phyloP scores from a whole-genome alignment of 352 stramenopile species.

The Phytophthora syringae region DNA sequence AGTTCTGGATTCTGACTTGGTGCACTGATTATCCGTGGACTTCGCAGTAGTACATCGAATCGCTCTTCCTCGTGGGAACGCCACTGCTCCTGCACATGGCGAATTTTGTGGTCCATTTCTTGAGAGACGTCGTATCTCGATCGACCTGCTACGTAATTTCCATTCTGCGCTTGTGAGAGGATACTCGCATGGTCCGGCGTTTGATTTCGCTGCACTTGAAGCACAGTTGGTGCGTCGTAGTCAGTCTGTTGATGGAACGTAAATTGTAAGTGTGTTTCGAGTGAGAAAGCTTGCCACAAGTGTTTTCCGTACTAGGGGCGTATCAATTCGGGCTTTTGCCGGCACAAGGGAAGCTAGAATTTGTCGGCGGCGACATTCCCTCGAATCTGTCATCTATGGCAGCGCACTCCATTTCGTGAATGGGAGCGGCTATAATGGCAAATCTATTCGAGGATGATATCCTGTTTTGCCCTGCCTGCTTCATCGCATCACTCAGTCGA shows the following conservation, averaged over 20 bases:
- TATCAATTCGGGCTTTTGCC: slow-evolving; percentile 4
- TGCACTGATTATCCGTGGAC: neutral
- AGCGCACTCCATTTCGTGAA: neutral
- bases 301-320: slow-evolving; percentile 7
- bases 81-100: slow-evolving; percentile 6
- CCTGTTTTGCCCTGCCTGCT: neutral
- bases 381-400: slow-evolving; percentile 3
- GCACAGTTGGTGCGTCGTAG: slow-evolving; percentile 3
- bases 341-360: slow-evolving; percentile 22
- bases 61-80: slow-evolving; percentile 3
- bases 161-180: neutral
- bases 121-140: neutral
- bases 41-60: slow-evolving; percentile 1
- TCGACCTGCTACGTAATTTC: neutral
- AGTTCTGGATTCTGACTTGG: too few relatives aligned
- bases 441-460: neutral
- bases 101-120: neutral
- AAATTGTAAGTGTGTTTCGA: neutral
- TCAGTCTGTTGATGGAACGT: slow-evolving; percentile 3
- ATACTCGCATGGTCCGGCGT: neutral
- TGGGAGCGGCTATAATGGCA: neutral
- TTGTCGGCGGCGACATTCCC: neutral
- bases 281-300: neutral
- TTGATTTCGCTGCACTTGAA: slow-evolving; percentile 3
- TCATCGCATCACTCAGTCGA: neutral